Base-by-base conservation (phyloP, 108 stramenopile species). In the Skeletonema grethae region DNA sequence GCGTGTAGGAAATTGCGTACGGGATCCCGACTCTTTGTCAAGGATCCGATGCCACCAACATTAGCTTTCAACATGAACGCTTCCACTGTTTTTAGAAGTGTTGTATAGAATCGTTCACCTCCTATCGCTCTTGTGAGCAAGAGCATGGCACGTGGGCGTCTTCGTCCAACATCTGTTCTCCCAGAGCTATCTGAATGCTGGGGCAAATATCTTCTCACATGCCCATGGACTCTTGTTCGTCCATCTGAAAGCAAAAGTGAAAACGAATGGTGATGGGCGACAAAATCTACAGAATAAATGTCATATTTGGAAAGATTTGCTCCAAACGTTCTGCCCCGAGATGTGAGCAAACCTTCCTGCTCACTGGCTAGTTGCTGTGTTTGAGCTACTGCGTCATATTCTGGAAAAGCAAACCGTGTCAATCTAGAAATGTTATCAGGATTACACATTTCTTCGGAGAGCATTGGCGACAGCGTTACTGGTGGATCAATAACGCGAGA, bases 101-200 rank as follows among this genome's bases (percentile, higher is more conserved):
- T 76, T 4, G 87, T 25, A 85, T 87, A 95, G 55, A 95, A 77
- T 61, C 76, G 39, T 66, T 90, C 91, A 7, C 88, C 90, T 20
- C 94, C 94, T 28, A 57, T 79, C 12, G 82, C 79, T 22, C 91
- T 67, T 6, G 94, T 95, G 61, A 95, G 60, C 25, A 95, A 28
- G 1, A 95, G 85, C 80, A 92, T 75, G 1, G 91, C 94, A n/a
- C 94, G 79, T 25, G 88, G 85, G 11, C 87, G 82, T 57, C 94
- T 76, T 25, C 94, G 76, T 41, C 94, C 94, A 7, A 95, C 89
- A 73, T 95, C 94, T 48, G 82, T 83, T 31, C 94, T 72, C 12
- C 72, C 59, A 65, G 60, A 38, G 8, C 85, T 80, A 38, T 72
- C 76, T 2, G 28, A 36, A 75, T 92, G 89, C 11, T 39, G 61